A percentile compares a stretch with the other conserved stretches of the same genome.
phyloP scores from a whole-genome alignment of 768 basidiomycete genomes.

The Collybia mongolica region DNA sequence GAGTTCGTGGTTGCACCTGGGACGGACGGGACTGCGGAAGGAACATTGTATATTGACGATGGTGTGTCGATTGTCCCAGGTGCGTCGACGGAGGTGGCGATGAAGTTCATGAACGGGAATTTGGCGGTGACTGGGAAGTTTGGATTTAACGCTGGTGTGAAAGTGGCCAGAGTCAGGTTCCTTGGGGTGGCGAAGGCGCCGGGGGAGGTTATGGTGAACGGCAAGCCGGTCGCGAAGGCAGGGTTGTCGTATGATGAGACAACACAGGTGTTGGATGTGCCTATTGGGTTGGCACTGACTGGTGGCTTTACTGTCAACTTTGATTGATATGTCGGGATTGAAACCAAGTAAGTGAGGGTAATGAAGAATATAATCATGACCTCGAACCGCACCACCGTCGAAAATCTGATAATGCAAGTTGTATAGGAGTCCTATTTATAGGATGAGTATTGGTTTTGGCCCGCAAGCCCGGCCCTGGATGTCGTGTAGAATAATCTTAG shows the following conservation, averaged over 20 bases:
- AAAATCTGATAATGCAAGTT: too few relatives aligned
- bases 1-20: too few relatives aligned
- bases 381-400: too few relatives aligned
- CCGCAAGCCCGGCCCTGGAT: too few relatives aligned
- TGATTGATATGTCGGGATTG: too few relatives aligned
- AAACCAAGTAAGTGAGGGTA: too few relatives aligned
- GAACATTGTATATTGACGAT: slow-evolving; percentile 62
- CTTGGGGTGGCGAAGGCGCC: slow-evolving; percentile 30
- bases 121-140: slow-evolving; percentile 36
- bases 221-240: slow-evolving; percentile 17
- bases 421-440: too few relatives aligned
- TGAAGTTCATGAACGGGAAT: slow-evolving; percentile 27
- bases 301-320: slow-evolving; percentile 28
- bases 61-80: slow-evolving; percentile 47
- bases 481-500: too few relatives aligned
- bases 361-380: too few relatives aligned
- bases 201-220: slow-evolving; percentile 25
- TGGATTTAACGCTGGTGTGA: slow-evolving; percentile 35
- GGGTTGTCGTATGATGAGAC: slow-evolving; percentile 31
- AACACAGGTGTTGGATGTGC: slow-evolving; percentile 43
- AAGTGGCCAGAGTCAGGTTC: too few relatives aligned
- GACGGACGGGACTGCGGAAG: slow-evolving; percentile 51
- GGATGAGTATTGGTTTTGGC: too few relatives aligned
- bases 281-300: slow-evolving; percentile 34
- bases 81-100: slow-evolving; percentile 29